Percentiles rank a stretch among this genome's conserved stretches.
Evolutionary conservation across 768 basidiomycete species (phyloP).

Genomic region (Tephrocybe sp.): DNA sequence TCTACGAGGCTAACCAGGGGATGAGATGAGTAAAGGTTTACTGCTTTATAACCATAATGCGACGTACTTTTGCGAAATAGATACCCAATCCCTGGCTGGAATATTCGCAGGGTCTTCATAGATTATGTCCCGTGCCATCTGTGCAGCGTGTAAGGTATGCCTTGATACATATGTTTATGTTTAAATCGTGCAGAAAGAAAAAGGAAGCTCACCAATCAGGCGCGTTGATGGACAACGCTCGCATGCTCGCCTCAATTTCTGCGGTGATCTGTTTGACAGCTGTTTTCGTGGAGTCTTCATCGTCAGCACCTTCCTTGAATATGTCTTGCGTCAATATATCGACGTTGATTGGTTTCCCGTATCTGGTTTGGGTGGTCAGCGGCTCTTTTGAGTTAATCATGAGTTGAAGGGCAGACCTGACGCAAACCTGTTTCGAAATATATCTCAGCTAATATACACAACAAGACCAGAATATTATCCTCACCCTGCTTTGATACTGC

Average conservation of each 20-base stretch:
- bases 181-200: constrained; percentile 3
- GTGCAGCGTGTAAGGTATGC: constrained; percentile 60
- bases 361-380: constrained; percentile 34
- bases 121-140: constrained; percentile 55
- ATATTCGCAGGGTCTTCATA: constrained; percentile 49
- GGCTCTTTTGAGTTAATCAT: background rate
- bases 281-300: constrained; percentile 32
- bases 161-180: constrained; percentile 28
- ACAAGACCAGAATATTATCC: constrained; percentile 19
- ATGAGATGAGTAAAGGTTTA: background rate
- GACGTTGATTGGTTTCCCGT: constrained; percentile 49
- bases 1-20: constrained; percentile 18
- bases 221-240: constrained; percentile 59
- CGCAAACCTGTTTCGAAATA: constrained; percentile 23
- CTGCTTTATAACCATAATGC: background rate
- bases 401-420: constrained; percentile 4
- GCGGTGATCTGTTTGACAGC: constrained; percentile 59
- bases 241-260: constrained; percentile 45
- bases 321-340: constrained; percentile 48
- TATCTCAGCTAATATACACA: no score
- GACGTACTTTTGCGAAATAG: constrained; percentile 55
- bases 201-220: constrained; percentile 53
- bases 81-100: constrained; percentile 47
- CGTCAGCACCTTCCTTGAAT: constrained; percentile 35
- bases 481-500: constrained; percentile 56